A percentile compares a stretch with the other conserved stretches of the same genome.
These are phyloP conservation scores for Thelephora aurantiotincta DNA, from an alignment of 768 basidiomycete genomes.

Conservation along the genomic window DNA sequence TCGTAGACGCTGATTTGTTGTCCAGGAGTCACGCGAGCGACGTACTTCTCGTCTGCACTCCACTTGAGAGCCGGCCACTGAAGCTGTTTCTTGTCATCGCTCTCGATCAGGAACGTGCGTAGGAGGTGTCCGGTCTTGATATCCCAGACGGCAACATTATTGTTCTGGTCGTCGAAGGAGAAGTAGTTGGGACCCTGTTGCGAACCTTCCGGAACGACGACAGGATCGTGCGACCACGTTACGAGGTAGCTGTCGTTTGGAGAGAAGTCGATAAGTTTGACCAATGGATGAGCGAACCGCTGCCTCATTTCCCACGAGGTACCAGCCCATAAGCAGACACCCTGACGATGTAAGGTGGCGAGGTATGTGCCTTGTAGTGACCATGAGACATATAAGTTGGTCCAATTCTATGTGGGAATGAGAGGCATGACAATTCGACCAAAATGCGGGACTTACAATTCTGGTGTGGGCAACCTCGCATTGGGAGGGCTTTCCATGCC, in stretches of 20 bases:
- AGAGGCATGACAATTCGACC: slow-evolving; percentile 5
- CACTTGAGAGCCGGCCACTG: slow-evolving; percentile 95
- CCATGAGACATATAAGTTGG: slow-evolving; percentile 93
- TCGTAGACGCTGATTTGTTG: slow-evolving; percentile 96
- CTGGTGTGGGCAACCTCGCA: slow-evolving; percentile 66
- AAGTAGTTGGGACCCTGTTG: slow-evolving; percentile 75
- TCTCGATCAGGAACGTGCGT: slow-evolving; percentile 73
- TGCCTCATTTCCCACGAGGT: slow-evolving; percentile 78
- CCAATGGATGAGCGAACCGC: slow-evolving; percentile 89
- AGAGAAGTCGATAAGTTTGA: slow-evolving; percentile 94
- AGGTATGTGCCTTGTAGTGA: slow-evolving; percentile 93
- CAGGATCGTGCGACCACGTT: slow-evolving; percentile 94
- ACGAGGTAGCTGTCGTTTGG: slow-evolving; percentile 94
- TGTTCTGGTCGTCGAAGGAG: slow-evolving; percentile 90
- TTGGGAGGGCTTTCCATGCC: slow-evolving; percentile 87
- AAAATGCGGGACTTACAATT: slow-evolving; percentile 35
- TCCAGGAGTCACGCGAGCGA: slow-evolving; percentile 78
- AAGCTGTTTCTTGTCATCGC: slow-evolving; percentile 62
- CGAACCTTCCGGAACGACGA: slow-evolving; percentile 70
- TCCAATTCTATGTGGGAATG: slow-evolving; percentile 59
- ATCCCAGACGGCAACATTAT: slow-evolving; percentile 97
- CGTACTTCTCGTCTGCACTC: slow-evolving; percentile 93
- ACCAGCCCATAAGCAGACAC: slow-evolving; percentile 93
- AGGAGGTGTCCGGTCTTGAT: slow-evolving; percentile 86
- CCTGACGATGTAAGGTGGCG: slow-evolving; percentile 87